These are phyloP conservation scores for Syncephalastrum monosporum DNA, from an alignment of 371 early-diverging fungal species.

Conservation along the genomic window DNA sequence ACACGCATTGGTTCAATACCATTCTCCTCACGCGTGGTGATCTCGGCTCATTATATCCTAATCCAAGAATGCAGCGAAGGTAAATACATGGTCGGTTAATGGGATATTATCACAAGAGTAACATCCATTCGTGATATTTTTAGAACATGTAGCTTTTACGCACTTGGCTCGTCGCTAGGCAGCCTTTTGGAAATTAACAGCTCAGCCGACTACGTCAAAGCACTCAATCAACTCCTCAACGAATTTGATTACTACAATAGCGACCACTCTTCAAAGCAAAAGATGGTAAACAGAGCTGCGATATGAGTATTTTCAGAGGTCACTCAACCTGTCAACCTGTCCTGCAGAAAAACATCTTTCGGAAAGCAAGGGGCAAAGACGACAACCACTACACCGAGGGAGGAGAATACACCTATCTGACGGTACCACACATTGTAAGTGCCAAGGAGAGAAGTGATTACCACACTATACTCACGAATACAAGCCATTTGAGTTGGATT, in stretches of 20 bases:
- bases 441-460: not conserved
- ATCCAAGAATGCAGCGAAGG: constrained; percentile 44
- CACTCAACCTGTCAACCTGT: not conserved
- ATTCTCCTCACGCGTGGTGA: constrained; percentile 56
- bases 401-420: constrained; percentile 48
- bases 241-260: constrained; percentile 59
- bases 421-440: constrained; percentile 49
- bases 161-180: constrained; percentile 62
- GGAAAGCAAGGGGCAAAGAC: constrained; percentile 49
- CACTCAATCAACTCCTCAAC: constrained; percentile 54
- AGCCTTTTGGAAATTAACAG: constrained; percentile 63
- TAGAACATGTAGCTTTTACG: constrained; percentile 59
- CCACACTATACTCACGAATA: not conserved
- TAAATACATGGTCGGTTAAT: constrained; percentile 1
- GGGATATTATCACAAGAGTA: not conserved
- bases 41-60: constrained; percentile 37
- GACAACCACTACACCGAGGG: constrained; percentile 31
- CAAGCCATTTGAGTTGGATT: constrained; percentile 59
- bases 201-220: constrained; percentile 63
- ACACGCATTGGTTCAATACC: constrained; percentile 61
- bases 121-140: not conserved
- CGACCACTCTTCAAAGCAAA: constrained; percentile 46
- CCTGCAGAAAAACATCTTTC: constrained; percentile 56
- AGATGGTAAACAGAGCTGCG: constrained; percentile 38
- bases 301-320: not conserved